Evolutionary conservation across 805 yeast species (phyloP).

Genomic region (Candida mattraensis): DNA sequence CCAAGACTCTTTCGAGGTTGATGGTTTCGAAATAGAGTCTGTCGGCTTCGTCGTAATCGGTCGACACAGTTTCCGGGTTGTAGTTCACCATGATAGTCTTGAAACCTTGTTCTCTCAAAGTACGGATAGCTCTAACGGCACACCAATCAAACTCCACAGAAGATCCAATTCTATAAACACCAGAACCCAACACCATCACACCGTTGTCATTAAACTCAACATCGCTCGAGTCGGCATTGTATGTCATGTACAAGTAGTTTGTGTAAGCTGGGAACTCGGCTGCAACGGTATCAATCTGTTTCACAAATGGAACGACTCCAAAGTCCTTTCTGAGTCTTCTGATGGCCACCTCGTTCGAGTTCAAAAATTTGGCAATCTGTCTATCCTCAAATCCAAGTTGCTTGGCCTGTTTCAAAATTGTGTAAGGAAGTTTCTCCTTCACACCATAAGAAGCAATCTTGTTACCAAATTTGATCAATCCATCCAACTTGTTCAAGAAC

Average conservation of each 20-base stretch:
- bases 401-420: conserved; percentile 78
- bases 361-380: conserved; percentile 86
- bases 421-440: conserved; percentile 60
- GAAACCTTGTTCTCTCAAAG: conserved; percentile 79
- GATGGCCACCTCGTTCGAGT: conserved; percentile 89
- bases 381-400: conserved; percentile 97
- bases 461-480: conserved; percentile 70
- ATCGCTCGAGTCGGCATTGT: conserved; percentile 88
- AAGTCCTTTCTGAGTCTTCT: conserved; percentile 85
- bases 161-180: conserved; percentile 98
- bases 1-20: conserved; percentile 90
- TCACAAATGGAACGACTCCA: conserved; percentile 87
- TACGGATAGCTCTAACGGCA: conserved; percentile 95
- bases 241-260: conserved; percentile 91
- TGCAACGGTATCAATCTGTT: conserved; percentile 97
- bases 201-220: conserved; percentile 89
- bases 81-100: conserved; percentile 97
- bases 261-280: conserved; percentile 98
- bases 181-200: conserved; percentile 94
- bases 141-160: conserved; percentile 99
- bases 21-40: conserved; percentile 94
- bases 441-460: conserved; percentile 56
- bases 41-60: conserved; percentile 98
- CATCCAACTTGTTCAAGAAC: conserved; percentile 86
- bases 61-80: conserved; percentile 98